These are phyloP conservation scores for Pyrenochaeta sp. DNA, from an alignment of 2,329 filamentous ascomycete genomes.

Conservation along the genomic window DNA sequence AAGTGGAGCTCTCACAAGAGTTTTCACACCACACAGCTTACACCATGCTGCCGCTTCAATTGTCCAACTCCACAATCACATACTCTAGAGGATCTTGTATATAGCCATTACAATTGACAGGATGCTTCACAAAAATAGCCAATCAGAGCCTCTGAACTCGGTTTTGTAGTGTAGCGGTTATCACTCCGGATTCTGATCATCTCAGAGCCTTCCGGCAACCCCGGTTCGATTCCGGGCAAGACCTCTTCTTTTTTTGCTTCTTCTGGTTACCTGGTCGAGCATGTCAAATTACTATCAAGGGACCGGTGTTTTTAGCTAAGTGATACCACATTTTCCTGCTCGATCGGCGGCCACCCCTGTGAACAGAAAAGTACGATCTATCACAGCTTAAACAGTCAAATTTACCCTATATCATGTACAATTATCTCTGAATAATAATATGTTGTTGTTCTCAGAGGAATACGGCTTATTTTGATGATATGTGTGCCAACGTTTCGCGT, in stretches of 20 bases:
- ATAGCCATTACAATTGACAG: neutral
- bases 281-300: neutral
- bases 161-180: slow-evolving; percentile 15
- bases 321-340: neutral
- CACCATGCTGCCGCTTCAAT: neutral
- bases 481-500: neutral
- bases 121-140: neutral
- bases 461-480: neutral
- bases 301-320: neutral
- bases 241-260: slow-evolving; percentile 5
- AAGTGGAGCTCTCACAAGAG: neutral
- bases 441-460: too few species aligned
- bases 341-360: too few species aligned
- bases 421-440: too few species aligned
- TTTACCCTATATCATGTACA: too few species aligned
- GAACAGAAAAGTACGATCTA: too few species aligned
- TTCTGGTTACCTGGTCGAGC: neutral
- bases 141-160: neutral
- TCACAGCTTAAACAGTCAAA: too few species aligned
- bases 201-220: slow-evolving; percentile 9
- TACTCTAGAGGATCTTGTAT: neutral
- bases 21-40: neutral
- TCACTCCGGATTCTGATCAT: slow-evolving; percentile 11
- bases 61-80: neutral
- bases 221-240: slow-evolving; percentile 13